Evolutionary conservation across 108 stramenopile species (phyloP).

Genomic region (Discostella pseudostelligera): DNA sequence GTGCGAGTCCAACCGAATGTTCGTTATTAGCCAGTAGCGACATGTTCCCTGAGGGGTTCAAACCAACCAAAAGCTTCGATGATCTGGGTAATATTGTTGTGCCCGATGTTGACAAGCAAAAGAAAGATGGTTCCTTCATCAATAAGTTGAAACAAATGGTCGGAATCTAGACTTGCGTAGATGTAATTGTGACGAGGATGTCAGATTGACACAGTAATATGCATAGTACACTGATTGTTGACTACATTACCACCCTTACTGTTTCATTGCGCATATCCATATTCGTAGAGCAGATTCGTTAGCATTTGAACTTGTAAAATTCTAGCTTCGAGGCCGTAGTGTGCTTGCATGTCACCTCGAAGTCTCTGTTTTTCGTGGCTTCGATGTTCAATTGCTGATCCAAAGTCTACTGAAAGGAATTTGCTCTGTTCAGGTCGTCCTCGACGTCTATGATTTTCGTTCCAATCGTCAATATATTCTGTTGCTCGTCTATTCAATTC

Average conservation of each 20-base stretch:
- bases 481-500: constrained; percentile 1
- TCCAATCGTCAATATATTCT: constrained; percentile 4
- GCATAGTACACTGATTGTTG: no score
- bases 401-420: constrained; percentile 5
- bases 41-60: constrained; percentile 66
- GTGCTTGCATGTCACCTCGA: constrained; percentile 13
- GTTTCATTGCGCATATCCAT: neutral
- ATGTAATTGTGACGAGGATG: no score
- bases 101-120: constrained; percentile 56
- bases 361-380: constrained; percentile 9
- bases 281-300: constrained; percentile 3
- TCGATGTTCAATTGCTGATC: constrained; percentile 6
- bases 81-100: constrained; percentile 56
- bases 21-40: constrained; percentile 49
- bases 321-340: constrained; percentile 6
- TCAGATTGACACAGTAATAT: no score
- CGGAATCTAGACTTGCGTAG: constrained; percentile 27
- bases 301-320: constrained; percentile 8
- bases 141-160: constrained; percentile 39
- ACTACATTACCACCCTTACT: no score
- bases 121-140: constrained; percentile 21
- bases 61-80: constrained; percentile 50
- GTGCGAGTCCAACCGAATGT: constrained; percentile 59
- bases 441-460: neutral
- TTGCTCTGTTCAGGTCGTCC: neutral